Evolutionary conservation across 2,329 filamentous ascomycete genomes (phyloP), one percentile per base, ranked within the genome.

Genomic region (Epichloe scottii): DNA sequence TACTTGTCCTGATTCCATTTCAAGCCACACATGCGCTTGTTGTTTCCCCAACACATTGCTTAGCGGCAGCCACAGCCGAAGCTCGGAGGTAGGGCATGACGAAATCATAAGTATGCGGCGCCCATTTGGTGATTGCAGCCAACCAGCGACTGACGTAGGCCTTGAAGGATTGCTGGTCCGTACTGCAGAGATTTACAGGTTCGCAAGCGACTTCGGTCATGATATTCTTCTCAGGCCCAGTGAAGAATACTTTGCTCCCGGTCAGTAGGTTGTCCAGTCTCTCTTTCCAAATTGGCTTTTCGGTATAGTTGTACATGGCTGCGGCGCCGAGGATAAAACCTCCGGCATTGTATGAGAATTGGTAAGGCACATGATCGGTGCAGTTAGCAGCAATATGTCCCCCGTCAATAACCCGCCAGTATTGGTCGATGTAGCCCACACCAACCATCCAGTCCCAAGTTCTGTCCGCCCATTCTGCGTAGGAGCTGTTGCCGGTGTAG

Each of bases 401-500:
- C 35, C 84, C 84, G 57, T 84, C 84, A 57, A 75, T 84, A 17
- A 87, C 70, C 46, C 76, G 71, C 62, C 77, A 85, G 3, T 75
- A 69, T 6, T 74, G 48, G 59, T 80, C 73, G 54, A 87, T 76
- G 49, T 87, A 75, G 0, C 77, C 71, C 44, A 81, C 68, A 6
- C 60, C 63, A 3, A 65, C 62, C 65, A 81, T 82, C 84, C 84
- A 88, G 47, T 87, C 74, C 71, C 87, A 95, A 1, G 79, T 77
- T 57, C 71, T 82, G 19, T 81, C 77, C 0, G 87, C 87, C 87
- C 87, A 93, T 5, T 88, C 78, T 1, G 79, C 75, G 62, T 94
- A 95, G 0, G 85, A 87, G 40, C 73, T 61, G 59, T 94, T 91
- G 15, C 81, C 80, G 0, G 89, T 94, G 63, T 89, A 93, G 23